phyloP scores from a whole-genome alignment of 352 stramenopile species.

The Phytophthora agathidicida region DNA sequence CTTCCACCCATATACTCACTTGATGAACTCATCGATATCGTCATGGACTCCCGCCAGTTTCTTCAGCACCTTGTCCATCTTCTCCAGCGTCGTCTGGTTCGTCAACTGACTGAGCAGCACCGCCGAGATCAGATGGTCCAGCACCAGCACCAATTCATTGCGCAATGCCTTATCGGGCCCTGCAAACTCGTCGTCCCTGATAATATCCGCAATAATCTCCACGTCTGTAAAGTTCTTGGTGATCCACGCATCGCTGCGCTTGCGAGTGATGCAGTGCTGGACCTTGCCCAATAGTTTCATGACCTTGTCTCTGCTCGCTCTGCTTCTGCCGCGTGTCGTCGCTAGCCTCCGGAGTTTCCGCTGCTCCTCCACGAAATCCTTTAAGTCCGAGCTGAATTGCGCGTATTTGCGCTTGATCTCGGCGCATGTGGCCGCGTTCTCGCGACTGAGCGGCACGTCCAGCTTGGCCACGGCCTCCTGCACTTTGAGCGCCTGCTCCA shows the following conservation, averaged over 20 bases:
- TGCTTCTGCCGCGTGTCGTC: slow-evolving; percentile 20
- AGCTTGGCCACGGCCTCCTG: slow-evolving; percentile 67
- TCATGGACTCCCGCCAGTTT: slow-evolving; percentile 41
- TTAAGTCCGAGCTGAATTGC: slow-evolving; percentile 51
- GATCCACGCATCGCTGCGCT: slow-evolving; percentile 67
- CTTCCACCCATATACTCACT: slow-evolving; percentile 26
- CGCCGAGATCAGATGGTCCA: slow-evolving; percentile 75
- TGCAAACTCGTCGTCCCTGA: slow-evolving; percentile 33
- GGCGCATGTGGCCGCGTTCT: slow-evolving; percentile 57
- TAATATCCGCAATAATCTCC: slow-evolving; percentile 39
- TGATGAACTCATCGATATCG: slow-evolving; percentile 70
- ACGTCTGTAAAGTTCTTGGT: slow-evolving; percentile 65
- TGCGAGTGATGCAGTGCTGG: slow-evolving; percentile 69
- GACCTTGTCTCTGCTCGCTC: slow-evolving; percentile 39
- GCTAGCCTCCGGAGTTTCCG: slow-evolving; percentile 35
- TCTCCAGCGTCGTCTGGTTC: slow-evolving; percentile 35
- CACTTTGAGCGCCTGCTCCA: slow-evolving; percentile 66
- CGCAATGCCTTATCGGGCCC: slow-evolving; percentile 47
- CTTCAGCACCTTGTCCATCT: slow-evolving; percentile 48
- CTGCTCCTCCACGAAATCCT: slow-evolving; percentile 64
- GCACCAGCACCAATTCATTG: slow-evolving; percentile 63
- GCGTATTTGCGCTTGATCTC: slow-evolving; percentile 64
- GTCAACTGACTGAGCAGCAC: slow-evolving; percentile 60
- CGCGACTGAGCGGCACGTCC: slow-evolving; percentile 60
- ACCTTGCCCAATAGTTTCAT: slow-evolving; percentile 58